Conservation (phyloP, 1,284 basidiomycete species). For the Ceratobasidium sp. region DNA sequence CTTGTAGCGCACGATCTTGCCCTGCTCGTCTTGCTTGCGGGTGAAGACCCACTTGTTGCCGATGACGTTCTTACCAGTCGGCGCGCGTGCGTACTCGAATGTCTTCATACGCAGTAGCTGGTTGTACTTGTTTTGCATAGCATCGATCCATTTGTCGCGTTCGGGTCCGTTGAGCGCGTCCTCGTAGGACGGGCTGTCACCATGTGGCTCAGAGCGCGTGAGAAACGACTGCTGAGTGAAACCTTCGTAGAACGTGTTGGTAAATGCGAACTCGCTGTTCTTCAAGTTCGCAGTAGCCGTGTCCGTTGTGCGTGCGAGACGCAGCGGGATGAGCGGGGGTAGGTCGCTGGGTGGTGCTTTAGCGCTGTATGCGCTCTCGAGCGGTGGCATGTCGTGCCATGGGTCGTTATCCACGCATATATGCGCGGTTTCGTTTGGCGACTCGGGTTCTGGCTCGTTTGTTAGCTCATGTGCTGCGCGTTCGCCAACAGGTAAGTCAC, state of each 20-base stretch:
- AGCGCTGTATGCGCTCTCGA: not conserved
- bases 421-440: not conserved
- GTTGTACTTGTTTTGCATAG: no score
- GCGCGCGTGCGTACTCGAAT: no score
- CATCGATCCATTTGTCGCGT: no score
- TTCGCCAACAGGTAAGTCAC: not conserved
- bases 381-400: not conserved
- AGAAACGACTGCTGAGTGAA: conserved; percentile 3
- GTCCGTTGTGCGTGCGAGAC: not conserved
- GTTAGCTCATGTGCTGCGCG: no score
- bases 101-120: no score
- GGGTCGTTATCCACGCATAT: conserved; percentile 8
- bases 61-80: no score
- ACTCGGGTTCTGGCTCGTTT: not conserved
- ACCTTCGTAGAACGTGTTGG: conserved; percentile 1
- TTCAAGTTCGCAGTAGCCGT: not conserved
- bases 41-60: conserved; percentile 52
- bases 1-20: conserved; percentile 54
- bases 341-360: not conserved
- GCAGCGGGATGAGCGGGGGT: not conserved
- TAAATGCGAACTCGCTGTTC: no score
- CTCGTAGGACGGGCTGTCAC: conserved; percentile 5
- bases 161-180: no score
- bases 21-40: conserved; percentile 56
- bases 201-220: not conserved